A percentile compares a stretch with the other conserved stretches of the same genome.
Evolutionary conservation across 176 grass and related monocot species (phyloP).

Genomic region (Calamus simplicifolius): DNA sequence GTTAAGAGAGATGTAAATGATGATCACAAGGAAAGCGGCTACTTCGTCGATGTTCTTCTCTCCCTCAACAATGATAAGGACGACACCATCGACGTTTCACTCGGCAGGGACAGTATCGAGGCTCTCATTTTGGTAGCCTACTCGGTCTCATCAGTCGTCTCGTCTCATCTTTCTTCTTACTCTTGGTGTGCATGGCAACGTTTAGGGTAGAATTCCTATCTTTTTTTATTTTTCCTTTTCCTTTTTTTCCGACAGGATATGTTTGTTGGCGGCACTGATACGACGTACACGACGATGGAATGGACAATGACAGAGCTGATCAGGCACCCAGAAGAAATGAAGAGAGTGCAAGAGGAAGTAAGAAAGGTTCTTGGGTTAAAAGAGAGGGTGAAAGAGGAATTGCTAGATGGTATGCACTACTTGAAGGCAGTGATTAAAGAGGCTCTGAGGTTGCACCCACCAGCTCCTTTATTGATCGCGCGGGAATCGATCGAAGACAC

Average conservation of each 20-base stretch:
- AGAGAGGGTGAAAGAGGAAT: conserved; percentile 12
- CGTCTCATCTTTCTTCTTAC: neutral
- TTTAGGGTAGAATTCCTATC: too few relatives aligned
- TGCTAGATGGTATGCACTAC: conserved; percentile 12
- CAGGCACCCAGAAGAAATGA: conserved; percentile 40
- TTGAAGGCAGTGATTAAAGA: conserved; percentile 37
- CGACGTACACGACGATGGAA: conserved; percentile 24
- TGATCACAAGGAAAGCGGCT: neutral
- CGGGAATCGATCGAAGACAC: conserved; percentile 31
- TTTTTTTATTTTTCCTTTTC: neutral
- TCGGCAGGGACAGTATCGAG: conserved; percentile 35
- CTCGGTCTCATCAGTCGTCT: neutral
- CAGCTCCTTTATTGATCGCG: conserved; percentile 12
- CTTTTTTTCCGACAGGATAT: conserved; percentile 22
- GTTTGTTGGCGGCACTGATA: conserved; percentile 28
- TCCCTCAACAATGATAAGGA: conserved; percentile 9
- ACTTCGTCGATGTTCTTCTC: conserved; percentile 23
- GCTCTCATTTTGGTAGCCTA: conserved; percentile 34
- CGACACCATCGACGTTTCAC: neutral
- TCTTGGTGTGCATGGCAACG: neutral
- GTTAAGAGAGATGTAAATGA: neutral
- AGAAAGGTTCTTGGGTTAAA: conserved; percentile 1
- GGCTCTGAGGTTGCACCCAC: conserved; percentile 37
- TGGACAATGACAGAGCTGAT: conserved; percentile 50
- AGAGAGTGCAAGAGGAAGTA: conserved; percentile 25